Percentiles rank a stretch among this genome's conserved stretches.
Conservation (phyloP, 768 basidiomycete species). For the Pisolithus marmoratus region DNA sequence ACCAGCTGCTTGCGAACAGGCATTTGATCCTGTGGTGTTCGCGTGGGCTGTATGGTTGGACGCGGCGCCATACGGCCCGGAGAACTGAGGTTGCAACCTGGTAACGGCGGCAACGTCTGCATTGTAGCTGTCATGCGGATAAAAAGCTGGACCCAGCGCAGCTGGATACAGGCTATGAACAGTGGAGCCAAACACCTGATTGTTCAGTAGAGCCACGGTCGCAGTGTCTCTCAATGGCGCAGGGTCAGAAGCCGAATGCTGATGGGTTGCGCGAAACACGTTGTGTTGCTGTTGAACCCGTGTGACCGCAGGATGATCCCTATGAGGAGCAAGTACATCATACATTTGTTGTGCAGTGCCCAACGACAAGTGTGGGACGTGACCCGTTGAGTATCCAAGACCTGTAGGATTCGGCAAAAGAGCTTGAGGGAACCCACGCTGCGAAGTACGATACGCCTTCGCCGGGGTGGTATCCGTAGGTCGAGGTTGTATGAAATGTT, state of each 20-base stretch:
- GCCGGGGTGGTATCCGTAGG: slow-evolving; percentile 42
- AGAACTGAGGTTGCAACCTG: slow-evolving; percentile 51
- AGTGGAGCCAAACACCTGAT: slow-evolving; percentile 43
- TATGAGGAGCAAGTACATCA: slow-evolving; percentile 62
- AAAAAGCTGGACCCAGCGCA: slow-evolving; percentile 46
- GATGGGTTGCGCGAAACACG: slow-evolving; percentile 67
- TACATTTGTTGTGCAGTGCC: slow-evolving; percentile 74
- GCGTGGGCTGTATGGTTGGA: slow-evolving; percentile 40
- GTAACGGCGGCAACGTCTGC: slow-evolving; percentile 53
- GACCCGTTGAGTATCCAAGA: slow-evolving; percentile 47
- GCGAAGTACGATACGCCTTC: slow-evolving; percentile 56
- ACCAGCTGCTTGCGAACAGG: slow-evolving; percentile 31
- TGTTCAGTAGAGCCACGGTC: slow-evolving; percentile 57
- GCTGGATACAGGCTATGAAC: slow-evolving; percentile 52
- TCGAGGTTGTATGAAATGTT: slow-evolving; percentile 47
- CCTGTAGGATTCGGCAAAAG: slow-evolving; percentile 48
- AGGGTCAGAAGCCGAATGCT: slow-evolving; percentile 81
- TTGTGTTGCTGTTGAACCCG: slow-evolving; percentile 79
- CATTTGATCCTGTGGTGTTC: slow-evolving; percentile 32
- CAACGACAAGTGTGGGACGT: slow-evolving; percentile 64
- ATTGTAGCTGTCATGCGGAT: slow-evolving; percentile 52
- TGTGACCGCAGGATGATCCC: slow-evolving; percentile 58
- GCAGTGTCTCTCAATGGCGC: slow-evolving; percentile 69
- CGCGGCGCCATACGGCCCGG: slow-evolving; percentile 48
- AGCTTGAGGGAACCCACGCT: slow-evolving; percentile 53